Base-by-base conservation (phyloP, 208 protist species). In the Acanthamoeba culbertsoni region DNA sequence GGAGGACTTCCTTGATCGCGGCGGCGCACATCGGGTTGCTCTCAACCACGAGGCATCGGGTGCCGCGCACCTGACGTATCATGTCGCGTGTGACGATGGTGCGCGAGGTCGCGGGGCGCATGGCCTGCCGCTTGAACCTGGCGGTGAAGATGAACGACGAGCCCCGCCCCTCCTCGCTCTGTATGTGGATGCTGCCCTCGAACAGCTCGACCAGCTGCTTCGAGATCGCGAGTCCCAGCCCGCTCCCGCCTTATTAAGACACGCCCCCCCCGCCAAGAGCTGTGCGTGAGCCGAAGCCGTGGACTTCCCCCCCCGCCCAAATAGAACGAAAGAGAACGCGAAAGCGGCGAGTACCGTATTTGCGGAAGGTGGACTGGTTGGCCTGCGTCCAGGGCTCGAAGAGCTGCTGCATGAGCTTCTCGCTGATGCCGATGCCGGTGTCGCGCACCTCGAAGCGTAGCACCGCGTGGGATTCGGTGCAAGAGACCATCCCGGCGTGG, bases 391-490 rank as follows among this genome's bases (percentile, higher is more conserved):
- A 96, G 14, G 94, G 71, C 59, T 96, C 73, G 88, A 97, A 97
- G 26, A 97, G 73, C 35, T 57, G 48, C 14, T 86, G 65, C 28
- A 93, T 93, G 14, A 92, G 28, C 8, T 95, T 89, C 77, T 53
- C 42, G 33, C 90, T 75, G 31, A 97, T 97, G 46, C 96, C 96
- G 43, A 96, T 94, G 73, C 96, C 96, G 4, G 95, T 96, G 59
- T 97, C 96, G 46, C 93, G 75, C 1, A 95, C 89, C 0, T 91
- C 93, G n/a, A 94, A 93, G 20, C 77, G 93, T 84, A 10, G 28
- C 71, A 93, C 35, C 33, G 84, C 35, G 26, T 62, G 75, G 2
- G 63, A 40, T 1, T 75, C 53, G 8, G 53, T 48, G 51, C 43
- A 46, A 5, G 84, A 89, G 20, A 91, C 62, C 0, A 94, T 4